Evolutionary conservation across 2,329 filamentous ascomycete genomes (phyloP).

Genomic region (Trichoderma atrobrunneum): DNA sequence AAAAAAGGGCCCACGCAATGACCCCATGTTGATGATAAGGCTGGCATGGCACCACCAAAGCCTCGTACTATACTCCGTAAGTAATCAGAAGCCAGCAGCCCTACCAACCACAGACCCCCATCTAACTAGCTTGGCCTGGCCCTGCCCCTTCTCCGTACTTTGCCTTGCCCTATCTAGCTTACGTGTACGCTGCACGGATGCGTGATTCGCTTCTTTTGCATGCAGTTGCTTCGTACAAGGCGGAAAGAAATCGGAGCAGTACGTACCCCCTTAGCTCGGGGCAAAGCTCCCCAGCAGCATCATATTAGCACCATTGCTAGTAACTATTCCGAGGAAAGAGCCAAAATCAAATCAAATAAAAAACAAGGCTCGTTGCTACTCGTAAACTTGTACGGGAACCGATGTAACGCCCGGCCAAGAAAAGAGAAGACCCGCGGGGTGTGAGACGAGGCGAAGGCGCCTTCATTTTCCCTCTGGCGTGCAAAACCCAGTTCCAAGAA

Average conservation of each 20-base stretch:
- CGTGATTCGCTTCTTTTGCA: neutral
- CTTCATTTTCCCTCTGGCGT: neutral
- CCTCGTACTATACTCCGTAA: neutral
- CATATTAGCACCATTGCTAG: neutral
- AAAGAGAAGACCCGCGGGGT: neutral
- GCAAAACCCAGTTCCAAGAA: neutral
- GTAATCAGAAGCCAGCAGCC: constrained; percentile 1
- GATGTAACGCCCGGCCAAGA: neutral
- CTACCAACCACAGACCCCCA: neutral
- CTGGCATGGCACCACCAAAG: constrained; percentile 1
- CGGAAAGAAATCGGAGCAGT: neutral
- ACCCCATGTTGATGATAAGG: constrained; percentile 10
- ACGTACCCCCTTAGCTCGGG: neutral
- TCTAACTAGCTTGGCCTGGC: neutral
- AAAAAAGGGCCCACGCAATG: neutral
- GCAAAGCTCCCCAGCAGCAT: neutral
- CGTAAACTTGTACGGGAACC: neutral
- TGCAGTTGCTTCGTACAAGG: neutral
- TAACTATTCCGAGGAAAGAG: neutral
- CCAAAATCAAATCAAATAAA: neutral
- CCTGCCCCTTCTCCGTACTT: neutral
- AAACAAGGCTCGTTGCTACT: neutral
- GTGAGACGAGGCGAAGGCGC: neutral
- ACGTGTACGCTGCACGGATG: neutral
- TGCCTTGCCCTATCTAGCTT: neutral